Base-by-base conservation (phyloP, 2,329 filamentous ascomycete species). In the Trichoderma polysporum region DNA sequence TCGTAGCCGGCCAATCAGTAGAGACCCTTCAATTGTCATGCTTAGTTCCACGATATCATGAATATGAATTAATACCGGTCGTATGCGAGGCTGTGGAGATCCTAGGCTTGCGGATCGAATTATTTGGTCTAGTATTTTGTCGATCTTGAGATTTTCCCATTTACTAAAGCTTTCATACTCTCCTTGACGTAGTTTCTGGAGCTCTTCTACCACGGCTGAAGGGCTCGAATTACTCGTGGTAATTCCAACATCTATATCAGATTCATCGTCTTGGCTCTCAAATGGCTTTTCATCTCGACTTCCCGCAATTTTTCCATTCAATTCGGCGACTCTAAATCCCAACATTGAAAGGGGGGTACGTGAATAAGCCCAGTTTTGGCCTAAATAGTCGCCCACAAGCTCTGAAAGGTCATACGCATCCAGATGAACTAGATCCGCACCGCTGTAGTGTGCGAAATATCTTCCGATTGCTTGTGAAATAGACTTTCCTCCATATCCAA, bases 41-140 rank as follows among this genome's bases (percentile, higher is more conserved):
- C 85, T 87, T 9, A 99, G 83, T 70, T 96, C 92, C 62, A 91
- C 88, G 73, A 93, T 91, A 75, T 98, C 92, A 74, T 91, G 87
- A 13, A 97, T 80, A 72, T 92, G 92, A 45, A 96, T 83, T 67
- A 98, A 89, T 8, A 93, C 83, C 27, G 83, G 83, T 25, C 76
- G 83, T 74, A 73, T 74, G 71, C 75, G 73, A 7, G 70, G 54
- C 31, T 70, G 68, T 6, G 76, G 71, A 22, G 76, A 70, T 66
- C 77, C 79, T 22, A 74, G 66, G 29, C 84, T 78, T 4, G 82
- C 80, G 2, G 83, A 80, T 52, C 79, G 77, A 29, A 89, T 77
- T n/a, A 91, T 77, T 54, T 84, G 80, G 54, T 88, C 85, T 49
- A 91, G 71, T 7, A 85, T 81, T 35, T 84, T 81, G 61, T 83